Conservation (phyloP, 2,329 filamentous ascomycete species). For the Ambrosiella beaveri region DNA sequence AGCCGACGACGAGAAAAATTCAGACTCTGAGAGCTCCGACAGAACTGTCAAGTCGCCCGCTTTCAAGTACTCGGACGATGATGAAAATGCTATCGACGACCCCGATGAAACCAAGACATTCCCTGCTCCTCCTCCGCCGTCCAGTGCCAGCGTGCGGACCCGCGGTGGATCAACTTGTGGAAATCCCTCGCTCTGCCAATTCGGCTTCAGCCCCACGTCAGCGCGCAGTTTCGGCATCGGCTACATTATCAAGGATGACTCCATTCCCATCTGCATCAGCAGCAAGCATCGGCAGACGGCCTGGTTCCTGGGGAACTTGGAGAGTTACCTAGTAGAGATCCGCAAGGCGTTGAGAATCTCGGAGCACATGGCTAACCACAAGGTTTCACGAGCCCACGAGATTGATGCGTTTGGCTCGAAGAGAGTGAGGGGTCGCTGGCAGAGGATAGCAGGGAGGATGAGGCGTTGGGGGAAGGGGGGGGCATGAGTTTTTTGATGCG, state of each 20-base stretch:
- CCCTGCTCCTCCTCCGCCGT: background rate
- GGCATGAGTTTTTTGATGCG: constrained; percentile 93
- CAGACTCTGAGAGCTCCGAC: constrained; percentile 44
- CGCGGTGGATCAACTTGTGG: constrained; percentile 39
- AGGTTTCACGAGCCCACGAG: constrained; percentile 35
- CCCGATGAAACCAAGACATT: background rate
- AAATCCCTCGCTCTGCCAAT: constrained; percentile 84
- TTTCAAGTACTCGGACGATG: constrained; percentile 3
- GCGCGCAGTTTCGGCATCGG: constrained; percentile 93
- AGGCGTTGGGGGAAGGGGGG: constrained; percentile 80
- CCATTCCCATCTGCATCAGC: constrained; percentile 62
- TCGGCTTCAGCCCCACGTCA: constrained; percentile 88
- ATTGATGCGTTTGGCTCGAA: constrained; percentile 22
- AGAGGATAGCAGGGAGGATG: constrained; percentile 61
- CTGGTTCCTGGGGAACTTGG: constrained; percentile 75
- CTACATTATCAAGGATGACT: constrained; percentile 93
- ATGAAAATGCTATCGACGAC: background rate
- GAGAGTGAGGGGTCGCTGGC: constrained; percentile 37
- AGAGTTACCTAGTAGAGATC: constrained; percentile 81
- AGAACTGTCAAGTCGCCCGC: constrained; percentile 23
- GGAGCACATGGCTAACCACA: constrained; percentile 25
- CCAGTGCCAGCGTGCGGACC: background rate
- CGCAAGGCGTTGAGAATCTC: constrained; percentile 64
- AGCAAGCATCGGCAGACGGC: constrained; percentile 89
- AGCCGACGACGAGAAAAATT: constrained; percentile 49